Conservation (phyloP, 192 early-diverging fungal genomes). For the Linnemannia schmuckeri region DNA sequence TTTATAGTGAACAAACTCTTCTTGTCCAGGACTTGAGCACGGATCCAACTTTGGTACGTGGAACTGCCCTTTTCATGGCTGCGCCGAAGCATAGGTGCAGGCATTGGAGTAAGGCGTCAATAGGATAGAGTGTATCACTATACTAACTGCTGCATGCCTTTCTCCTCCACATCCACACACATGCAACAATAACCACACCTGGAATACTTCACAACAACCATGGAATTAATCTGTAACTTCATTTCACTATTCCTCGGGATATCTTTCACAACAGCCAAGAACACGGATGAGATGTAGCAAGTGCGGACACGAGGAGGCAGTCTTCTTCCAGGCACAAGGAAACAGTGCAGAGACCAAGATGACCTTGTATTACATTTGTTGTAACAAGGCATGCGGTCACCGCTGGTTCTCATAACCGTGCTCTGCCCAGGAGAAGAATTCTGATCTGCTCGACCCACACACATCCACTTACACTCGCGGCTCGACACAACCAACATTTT, state of each 20-base stretch:
- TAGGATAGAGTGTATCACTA: neutral
- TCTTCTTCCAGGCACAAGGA: conserved; percentile 85
- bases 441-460: neutral
- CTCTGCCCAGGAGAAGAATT: neutral
- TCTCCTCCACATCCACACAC: neutral
- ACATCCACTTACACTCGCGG: neutral
- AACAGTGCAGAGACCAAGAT: conserved; percentile 79
- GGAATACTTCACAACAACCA: neutral
- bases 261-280: conserved; percentile 61
- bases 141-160: neutral
- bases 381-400: conserved; percentile 74
- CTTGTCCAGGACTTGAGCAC: conserved; percentile 79
- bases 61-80: neutral
- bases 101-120: neutral
- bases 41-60: conserved; percentile 78
- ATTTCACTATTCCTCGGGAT: neutral
- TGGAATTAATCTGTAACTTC: neutral
- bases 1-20: conserved; percentile 77
- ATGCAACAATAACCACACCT: neutral
- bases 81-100: neutral
- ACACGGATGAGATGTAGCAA: conserved; percentile 72
- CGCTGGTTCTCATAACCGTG: conserved; percentile 69
- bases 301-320: conserved; percentile 72
- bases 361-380: conserved; percentile 86
- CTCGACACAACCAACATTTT: neutral